Percentiles rank a stretch among this genome's conserved stretches.
phyloP scores from a whole-genome alignment of 2,329 filamentous ascomycete species.

The Cordyceps tenuipes region DNA sequence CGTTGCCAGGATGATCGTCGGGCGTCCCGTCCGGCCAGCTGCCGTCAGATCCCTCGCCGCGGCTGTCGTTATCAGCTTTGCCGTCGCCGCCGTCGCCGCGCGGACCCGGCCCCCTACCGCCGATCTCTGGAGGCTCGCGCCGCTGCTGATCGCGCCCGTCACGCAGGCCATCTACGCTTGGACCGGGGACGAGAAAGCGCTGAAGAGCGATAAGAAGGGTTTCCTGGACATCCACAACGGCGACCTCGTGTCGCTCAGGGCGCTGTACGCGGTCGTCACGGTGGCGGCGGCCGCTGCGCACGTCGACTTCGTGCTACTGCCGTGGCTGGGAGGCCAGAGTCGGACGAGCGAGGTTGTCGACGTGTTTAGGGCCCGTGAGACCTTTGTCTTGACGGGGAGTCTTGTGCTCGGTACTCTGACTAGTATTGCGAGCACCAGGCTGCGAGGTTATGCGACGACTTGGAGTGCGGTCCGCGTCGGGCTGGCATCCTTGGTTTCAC shows the following conservation, averaged over 20 bases:
- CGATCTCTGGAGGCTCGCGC: not conserved
- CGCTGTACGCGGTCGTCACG: not conserved
- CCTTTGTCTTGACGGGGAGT: not conserved
- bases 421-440: not conserved
- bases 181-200: not conserved
- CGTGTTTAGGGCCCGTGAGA: not conserved
- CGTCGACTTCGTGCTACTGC: not conserved
- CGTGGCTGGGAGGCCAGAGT: not conserved
- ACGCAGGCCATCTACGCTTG: not conserved
- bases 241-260: not conserved
- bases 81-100: not conserved
- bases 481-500: not conserved
- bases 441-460: not conserved
- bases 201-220: not conserved
- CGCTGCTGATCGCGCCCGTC: not conserved
- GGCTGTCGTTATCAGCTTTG: not conserved
- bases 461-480: not conserved
- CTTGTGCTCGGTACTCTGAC: not conserved
- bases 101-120: not conserved
- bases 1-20: conserved; percentile 1
- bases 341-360: not conserved
- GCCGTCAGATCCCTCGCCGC: not conserved
- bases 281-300: not conserved
- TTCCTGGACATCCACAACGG: not conserved
- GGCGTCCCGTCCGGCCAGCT: not conserved